Evolutionary conservation across 75 land plant genomes (phyloP).

Genomic region (Larix kaempferi): DNA sequence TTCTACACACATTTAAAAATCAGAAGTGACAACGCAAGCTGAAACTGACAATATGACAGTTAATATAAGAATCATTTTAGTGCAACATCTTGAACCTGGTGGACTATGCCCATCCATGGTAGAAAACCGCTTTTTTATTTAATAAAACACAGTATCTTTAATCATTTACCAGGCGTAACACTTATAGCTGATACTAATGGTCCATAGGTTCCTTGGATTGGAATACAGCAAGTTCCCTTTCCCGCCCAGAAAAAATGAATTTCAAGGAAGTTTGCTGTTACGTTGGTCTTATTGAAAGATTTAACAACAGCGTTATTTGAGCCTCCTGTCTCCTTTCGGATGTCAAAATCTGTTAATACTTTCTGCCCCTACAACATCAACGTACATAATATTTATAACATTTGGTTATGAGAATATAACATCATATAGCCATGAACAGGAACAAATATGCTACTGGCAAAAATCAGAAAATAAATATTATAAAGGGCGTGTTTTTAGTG

Average conservation of each 20-base stretch:
- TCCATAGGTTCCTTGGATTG: too few relatives aligned
- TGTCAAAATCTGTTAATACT: constrained; percentile 36
- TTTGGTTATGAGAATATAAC: too few relatives aligned
- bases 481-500: too few relatives aligned
- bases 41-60: background rate
- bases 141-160: background rate
- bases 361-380: constrained; percentile 29
- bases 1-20: constrained; percentile 20
- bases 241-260: constrained; percentile 59
- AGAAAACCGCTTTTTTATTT: background rate
- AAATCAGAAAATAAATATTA: too few relatives aligned
- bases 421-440: too few relatives aligned
- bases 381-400: background rate
- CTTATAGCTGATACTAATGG: constrained; percentile 51
- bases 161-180: constrained; percentile 33
- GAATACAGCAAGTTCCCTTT: constrained; percentile 55
- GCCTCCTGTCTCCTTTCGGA: constrained; percentile 30
- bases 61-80: background rate
- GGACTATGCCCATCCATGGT: too few relatives aligned
- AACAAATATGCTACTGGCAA: background rate
- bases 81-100: background rate
- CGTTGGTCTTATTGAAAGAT: constrained; percentile 26
- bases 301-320: constrained; percentile 28
- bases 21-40: background rate
- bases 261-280: constrained; percentile 34